Evolutionary conservation across 176 grass and related monocot genomes (phyloP), one percentile per base, ranked within the genome.

Genomic region (Hsuehochloa calcarea): DNA sequence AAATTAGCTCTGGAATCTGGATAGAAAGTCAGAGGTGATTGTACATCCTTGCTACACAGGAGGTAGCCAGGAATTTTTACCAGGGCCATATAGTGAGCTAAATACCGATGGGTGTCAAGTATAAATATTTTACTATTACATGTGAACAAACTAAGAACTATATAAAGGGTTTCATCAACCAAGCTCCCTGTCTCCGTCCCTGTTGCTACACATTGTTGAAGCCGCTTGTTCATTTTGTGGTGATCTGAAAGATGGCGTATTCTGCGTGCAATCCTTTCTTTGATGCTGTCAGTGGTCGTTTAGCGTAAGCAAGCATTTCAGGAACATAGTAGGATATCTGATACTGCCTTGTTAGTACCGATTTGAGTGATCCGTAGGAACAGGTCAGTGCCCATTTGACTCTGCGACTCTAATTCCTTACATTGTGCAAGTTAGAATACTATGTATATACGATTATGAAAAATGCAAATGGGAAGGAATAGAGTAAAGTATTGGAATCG

Each of bases 271-370:
- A 56, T 23, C 45, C 11, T 16, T 51, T 74, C 1, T 1, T 17
- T 68, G 58, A 75, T 87, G 55, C 38, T 38, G 29, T 67, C 50
- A 15, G 14, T 43, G 14, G 45, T 81, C 6, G 16, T 66, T 76
- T 81, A 27, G 27, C 26, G 17, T 47, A 87, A 67, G 25, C 20
- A 74, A 51, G 35, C 44, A n/a, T 81, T 86, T 82, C 64, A 77
- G 43, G 6, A 55, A 43, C 23, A 17, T 34, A 41, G 51, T 55
- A 59, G 49, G 55, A 26, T 59, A 46, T 66, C 17, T 80, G 49
- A 80, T 79, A 38, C 58, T 60, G 47, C 47, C 82, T 3, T 76
- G 26, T 22, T 34, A 37, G 9, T 56, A 3, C 5, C 40, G 37
- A 69, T 70, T 70, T 44, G 70, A 19, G 72, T 16, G 6, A 70